Evolutionary conservation across 2,329 filamentous ascomycete species (phyloP), one percentile per base, ranked within the genome.

Genomic region (Onygenales sp.): DNA sequence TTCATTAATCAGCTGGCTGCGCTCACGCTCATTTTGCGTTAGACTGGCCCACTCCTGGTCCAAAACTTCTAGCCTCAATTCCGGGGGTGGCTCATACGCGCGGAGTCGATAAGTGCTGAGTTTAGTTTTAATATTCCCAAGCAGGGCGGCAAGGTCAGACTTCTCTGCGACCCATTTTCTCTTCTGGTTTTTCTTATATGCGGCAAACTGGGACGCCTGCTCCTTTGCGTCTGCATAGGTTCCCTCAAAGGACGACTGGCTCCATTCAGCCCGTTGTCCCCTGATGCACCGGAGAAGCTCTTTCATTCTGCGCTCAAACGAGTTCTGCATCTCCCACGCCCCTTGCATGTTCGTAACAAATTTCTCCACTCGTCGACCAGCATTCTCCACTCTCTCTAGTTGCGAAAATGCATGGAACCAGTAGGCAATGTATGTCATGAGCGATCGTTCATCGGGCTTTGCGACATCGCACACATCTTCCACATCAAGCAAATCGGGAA

Each of bases 361-460:
- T 72, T 98, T 98, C 75, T 98, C 93, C 5, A 98, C 93, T 61
- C 93, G 83, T 57, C 93, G 83, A 5, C 93, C 93, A 3, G 93
- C 93, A 67, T 98, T 98, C 72, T 98, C 93, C 7, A 98, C 93
- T 68, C 92, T 87, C 74, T 98, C 93, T 85, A 98, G 94, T 66
- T 97, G 92, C 33, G 92, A 97, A 69, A 98, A 98, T 62, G 93
- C 93, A 68, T 98, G 93, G 79, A 98, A 98, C 93, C 93, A 98
- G 76, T 98, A 98, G 59, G 93, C 93, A 63, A 98, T 98, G 71
- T 98, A 98, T 0, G 93, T 98, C 93, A 98, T 98, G 67, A 98
- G 79, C 69, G 88, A 94, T 63, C 89, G 85, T 72, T 98, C 93
- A 68, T 98, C 93, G 27, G 93, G 93, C 73, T 93, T 94, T 27